Conservation (phyloP, 495 filamentous ascomycete genomes). For the Durotheca rogersii region DNA sequence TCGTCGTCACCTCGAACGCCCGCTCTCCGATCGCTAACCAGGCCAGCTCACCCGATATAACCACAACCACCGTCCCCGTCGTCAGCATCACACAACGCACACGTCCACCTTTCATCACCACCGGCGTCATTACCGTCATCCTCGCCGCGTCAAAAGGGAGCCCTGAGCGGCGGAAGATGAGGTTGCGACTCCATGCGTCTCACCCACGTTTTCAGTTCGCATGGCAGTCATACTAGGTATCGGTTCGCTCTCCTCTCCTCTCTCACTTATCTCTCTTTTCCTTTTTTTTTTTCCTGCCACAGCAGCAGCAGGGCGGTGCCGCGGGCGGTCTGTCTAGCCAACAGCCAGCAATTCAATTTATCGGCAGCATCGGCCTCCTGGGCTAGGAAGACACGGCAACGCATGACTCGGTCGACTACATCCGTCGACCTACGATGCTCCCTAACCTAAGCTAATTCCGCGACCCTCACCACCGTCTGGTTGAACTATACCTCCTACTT, state of each 20-base stretch:
- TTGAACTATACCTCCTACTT: too few species aligned
- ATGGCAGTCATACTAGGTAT: too few species aligned
- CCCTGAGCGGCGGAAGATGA: too few species aligned
- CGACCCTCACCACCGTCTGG: background rate
- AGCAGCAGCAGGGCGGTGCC: background rate
- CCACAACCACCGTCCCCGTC: too few species aligned
- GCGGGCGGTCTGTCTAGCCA: too few species aligned
- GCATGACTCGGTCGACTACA: slow-evolving; percentile 37
- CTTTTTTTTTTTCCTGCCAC: background rate
- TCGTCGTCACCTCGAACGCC: slow-evolving; percentile 8
- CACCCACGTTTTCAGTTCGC: too few species aligned
- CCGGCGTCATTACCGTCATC: background rate
- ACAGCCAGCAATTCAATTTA: too few species aligned
- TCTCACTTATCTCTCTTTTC: background rate
- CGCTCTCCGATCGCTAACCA: background rate
- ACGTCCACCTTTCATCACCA: background rate
- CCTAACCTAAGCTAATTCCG: background rate
- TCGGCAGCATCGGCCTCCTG: slow-evolving; percentile 1
- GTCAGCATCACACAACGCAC: too few species aligned
- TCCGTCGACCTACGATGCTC: background rate
- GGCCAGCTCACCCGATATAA: too few species aligned
- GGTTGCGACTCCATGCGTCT: too few species aligned
- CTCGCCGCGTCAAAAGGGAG: too few species aligned
- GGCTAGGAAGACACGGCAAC: slow-evolving; percentile 13
- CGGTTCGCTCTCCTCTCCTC: too few species aligned